A percentile compares a stretch with the other conserved stretches of the same genome.
Evolutionary conservation across 2,329 filamentous ascomycete species (phyloP).

Genomic region (Cladosporium oxysporum): DNA sequence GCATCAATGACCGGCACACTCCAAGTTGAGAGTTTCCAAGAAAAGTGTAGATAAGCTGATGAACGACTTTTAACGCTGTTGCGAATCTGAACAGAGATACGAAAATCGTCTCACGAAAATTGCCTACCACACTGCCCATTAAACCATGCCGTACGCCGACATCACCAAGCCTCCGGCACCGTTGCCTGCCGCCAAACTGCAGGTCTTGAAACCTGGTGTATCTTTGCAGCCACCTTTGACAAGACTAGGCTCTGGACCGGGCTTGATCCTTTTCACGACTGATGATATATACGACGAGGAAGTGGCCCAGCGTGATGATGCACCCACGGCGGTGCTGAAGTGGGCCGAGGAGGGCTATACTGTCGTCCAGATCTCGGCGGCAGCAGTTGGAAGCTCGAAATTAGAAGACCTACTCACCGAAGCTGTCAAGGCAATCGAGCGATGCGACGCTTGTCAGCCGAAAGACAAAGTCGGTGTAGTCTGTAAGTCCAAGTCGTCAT

Average conservation of each 20-base stretch:
- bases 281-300: slow-evolving; percentile 36
- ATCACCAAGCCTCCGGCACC: slow-evolving; percentile 16
- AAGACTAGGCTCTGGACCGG: slow-evolving; percentile 51
- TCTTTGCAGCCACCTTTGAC: slow-evolving; percentile 50
- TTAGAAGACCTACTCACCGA: slow-evolving; percentile 6
- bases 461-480: slow-evolving; percentile 44
- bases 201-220: slow-evolving; percentile 24
- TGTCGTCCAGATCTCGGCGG: slow-evolving; percentile 56
- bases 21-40: neutral
- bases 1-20: neutral
- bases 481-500: slow-evolving; percentile 26
- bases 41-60: neutral
- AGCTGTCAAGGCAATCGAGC: slow-evolving; percentile 30
- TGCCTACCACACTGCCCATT: neutral
- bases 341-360: slow-evolving; percentile 72
- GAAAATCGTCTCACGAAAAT: neutral
- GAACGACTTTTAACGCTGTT: neutral
- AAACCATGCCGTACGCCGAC: slow-evolving; percentile 13
- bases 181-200: slow-evolving; percentile 27
- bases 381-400: slow-evolving; percentile 21
- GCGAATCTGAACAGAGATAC: neutral
- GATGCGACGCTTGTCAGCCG: slow-evolving; percentile 37
- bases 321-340: slow-evolving; percentile 61
- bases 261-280: slow-evolving; percentile 48
- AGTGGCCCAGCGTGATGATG: slow-evolving; percentile 37